These are phyloP conservation scores for Rickenella mellea DNA, from an alignment of 768 basidiomycete genomes.

Conservation along the genomic window DNA sequence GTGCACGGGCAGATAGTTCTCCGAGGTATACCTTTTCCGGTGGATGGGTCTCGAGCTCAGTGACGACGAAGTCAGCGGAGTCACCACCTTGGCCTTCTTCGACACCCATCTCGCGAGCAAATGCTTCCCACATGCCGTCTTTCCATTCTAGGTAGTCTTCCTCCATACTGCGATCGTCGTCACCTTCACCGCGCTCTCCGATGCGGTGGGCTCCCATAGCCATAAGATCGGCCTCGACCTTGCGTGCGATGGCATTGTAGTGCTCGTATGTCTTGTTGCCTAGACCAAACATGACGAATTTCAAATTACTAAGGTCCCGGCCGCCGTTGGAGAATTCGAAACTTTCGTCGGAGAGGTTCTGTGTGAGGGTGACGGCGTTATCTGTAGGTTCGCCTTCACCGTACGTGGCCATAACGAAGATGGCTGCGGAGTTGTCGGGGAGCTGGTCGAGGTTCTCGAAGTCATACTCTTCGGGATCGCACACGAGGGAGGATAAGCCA, in stretches of 20 bases:
- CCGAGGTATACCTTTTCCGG: conserved; percentile 90
- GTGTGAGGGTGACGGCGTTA: conserved; percentile 91
- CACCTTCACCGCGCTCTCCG: conserved; percentile 88
- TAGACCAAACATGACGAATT: conserved; percentile 91
- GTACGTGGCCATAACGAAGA: conserved; percentile 98
- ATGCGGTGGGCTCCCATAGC: conserved; percentile 81
- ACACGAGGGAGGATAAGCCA: conserved; percentile 90
- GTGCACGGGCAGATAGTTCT: conserved; percentile 93
- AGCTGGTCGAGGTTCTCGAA: conserved; percentile 92
- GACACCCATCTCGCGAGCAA: conserved; percentile 73
- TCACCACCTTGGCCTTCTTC: conserved; percentile 97
- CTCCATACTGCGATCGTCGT: conserved; percentile 99
- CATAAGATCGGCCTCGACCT: conserved; percentile 62
- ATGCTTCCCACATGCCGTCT: conserved; percentile 91
- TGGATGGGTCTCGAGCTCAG: conserved; percentile 67
- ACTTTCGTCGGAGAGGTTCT: conserved; percentile 78
- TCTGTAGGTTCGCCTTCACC: conserved; percentile 99
- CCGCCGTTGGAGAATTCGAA: conserved; percentile 82
- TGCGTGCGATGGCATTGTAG: conserved; percentile 83
- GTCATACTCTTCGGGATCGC: conserved; percentile 98
- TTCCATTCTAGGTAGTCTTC: conserved; percentile 99
- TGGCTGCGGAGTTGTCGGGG: conserved; percentile 77
- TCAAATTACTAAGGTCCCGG: conserved; percentile 70
- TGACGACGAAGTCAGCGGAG: conserved; percentile 86
- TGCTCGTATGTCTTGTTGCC: conserved; percentile 95